phyloP scores from a whole-genome alignment of 768 basidiomycete genomes.

The Pleurotus ostreatus region DNA sequence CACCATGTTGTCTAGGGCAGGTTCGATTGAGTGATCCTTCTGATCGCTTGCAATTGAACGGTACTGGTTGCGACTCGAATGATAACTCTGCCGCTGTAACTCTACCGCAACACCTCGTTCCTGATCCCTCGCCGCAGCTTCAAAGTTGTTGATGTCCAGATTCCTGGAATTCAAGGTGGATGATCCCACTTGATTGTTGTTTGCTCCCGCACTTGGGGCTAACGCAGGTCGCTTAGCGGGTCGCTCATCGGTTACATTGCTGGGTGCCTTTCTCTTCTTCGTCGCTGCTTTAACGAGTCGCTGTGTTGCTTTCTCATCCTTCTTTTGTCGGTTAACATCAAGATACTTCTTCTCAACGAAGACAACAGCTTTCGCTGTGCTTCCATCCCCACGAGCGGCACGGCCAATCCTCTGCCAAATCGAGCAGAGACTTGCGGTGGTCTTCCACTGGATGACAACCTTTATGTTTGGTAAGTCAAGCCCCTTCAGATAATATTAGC shows the following conservation, averaged over 20 bases:
- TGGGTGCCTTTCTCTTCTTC: neutral
- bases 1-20: slow-evolving; percentile 22
- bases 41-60: neutral
- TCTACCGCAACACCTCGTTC: neutral
- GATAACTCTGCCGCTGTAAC: neutral
- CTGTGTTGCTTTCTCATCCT: slow-evolving; percentile 5
- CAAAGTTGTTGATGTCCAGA: neutral
- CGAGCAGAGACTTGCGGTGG: slow-evolving; percentile 17
- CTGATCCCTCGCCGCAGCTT: neutral
- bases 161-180: neutral
- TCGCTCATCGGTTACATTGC: neutral
- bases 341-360: slow-evolving; percentile 24
- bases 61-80: slow-evolving; percentile 2
- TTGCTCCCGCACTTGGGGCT: neutral
- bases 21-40: slow-evolving; percentile 10
- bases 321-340: slow-evolving; percentile 16
- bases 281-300: neutral
- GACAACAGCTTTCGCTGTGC: slow-evolving; percentile 17
- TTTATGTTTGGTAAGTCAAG: slow-evolving; percentile 29
- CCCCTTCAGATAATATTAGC: slow-evolving; percentile 20
- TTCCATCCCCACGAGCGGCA: slow-evolving; percentile 15
- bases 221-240: neutral
- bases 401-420: slow-evolving; percentile 32
- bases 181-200: neutral
- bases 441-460: slow-evolving; percentile 30